A percentile compares a stretch with the other conserved stretches of the same genome.
These are phyloP conservation scores for Brettanomyces sp. DNA, from an alignment of 805 yeast species.

Conservation along the genomic window DNA sequence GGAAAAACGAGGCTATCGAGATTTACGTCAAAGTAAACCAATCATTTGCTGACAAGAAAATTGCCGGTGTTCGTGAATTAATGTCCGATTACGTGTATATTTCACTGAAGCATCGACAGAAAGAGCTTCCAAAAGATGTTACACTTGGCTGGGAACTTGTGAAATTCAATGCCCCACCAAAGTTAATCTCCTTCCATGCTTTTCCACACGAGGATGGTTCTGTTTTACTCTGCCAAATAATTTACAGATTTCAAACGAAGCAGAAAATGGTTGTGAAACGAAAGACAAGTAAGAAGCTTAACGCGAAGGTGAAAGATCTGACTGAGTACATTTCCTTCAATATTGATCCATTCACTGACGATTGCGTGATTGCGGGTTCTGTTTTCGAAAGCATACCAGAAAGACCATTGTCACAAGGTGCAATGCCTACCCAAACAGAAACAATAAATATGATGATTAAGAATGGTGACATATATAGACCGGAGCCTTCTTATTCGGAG, in stretches of 20 bases:
- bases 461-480: constrained; percentile 28
- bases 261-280: constrained; percentile 48
- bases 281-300: constrained; percentile 32
- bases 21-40: constrained; percentile 69
- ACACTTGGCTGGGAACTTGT: constrained; percentile 70
- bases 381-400: constrained; percentile 49
- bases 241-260: constrained; percentile 52
- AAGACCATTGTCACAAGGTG: constrained; percentile 24
- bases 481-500: constrained; percentile 22
- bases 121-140: constrained; percentile 46
- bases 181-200: constrained; percentile 57
- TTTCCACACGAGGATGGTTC: constrained; percentile 35
- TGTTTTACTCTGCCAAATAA: constrained; percentile 34
- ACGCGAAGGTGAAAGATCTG: constrained; percentile 40
- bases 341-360: constrained; percentile 51
- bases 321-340: constrained; percentile 53
- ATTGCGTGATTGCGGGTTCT: constrained; percentile 53
- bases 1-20: constrained; percentile 84
- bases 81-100: constrained; percentile 58
- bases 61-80: constrained; percentile 34
- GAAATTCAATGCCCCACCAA: constrained; percentile 63
- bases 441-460: constrained; percentile 22
- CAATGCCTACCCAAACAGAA: constrained; percentile 19
- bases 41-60: constrained; percentile 58
- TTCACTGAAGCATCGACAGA: constrained; percentile 43